Base-by-base conservation (phyloP, 148 eudicot genomes). In the Heliosperma pusillum region DNA sequence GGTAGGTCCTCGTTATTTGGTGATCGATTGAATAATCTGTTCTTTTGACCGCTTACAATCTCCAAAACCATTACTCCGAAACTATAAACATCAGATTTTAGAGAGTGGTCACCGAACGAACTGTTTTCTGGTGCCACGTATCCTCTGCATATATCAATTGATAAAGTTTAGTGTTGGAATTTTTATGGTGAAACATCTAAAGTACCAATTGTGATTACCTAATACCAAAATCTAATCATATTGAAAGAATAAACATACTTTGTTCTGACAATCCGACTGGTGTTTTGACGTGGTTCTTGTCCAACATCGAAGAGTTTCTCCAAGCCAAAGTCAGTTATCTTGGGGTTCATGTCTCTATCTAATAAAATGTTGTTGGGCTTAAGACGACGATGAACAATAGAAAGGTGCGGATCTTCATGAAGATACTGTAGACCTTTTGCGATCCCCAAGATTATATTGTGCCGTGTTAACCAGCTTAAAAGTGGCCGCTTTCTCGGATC, bases 21-120 rank as follows among this genome's bases (percentile, higher is more conserved):
- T 12, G 69, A 30, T 10, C 47, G 33, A 2, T 20, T 66, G 21
- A 30, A 66, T 19, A 29, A 33, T 66, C 69, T 21, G 77, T 72
- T 2, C 52, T 66, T 2, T 60, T 82, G 66, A 2, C 87, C 88
- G 50, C 83, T 86, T 20, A 86, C 27, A 11, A 86, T 82, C 79
- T 87, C 89, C 15, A 88, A 42, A 15, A 82, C 36, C 36, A 88
- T 71, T 1, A 86, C 79, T n/a, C 87, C 92, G 11, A 85, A 85
- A 69, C 92, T 86, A 26, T 74, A 85, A 12, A 82, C 81, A 69
- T 85, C 88, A 0, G 85, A 80, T 22, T 80, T 80, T 0, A 42
- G 59, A 11, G 88, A 82, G 30, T 77, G 74, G 6, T 67, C 24
- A 17, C 88, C 85, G 10, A 75, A 64, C 0, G 66, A 80, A 69